Evolutionary conservation across 2,329 filamentous ascomycete genomes (phyloP), one percentile per base, ranked within the genome.

Genomic region (Colletotrichum liaoningense): DNA sequence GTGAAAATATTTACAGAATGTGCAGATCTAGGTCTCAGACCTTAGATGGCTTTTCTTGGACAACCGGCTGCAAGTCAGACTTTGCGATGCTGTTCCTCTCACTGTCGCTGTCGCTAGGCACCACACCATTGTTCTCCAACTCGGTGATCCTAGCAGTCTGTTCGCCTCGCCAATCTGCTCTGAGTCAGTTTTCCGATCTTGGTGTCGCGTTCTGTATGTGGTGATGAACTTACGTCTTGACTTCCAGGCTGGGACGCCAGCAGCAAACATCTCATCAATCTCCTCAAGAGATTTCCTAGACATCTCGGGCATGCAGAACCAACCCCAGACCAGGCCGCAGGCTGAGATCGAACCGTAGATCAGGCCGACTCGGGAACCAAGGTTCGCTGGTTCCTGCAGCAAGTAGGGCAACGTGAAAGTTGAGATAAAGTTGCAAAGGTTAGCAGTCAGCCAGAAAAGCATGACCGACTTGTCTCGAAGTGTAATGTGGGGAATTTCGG

Each of bases 391-490:
- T 46, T 73, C 70, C 16, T 73, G 70, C 9, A 73, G 46, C 42
- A 73, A 6, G 7, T 73, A 73, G 1, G 70, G 70, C 56, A 73
- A n/a, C 3, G 70, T 73, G 5, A 73, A 73, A 1, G 70, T 30
- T 8, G 70, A 55, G 16, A 73, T 24, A 46, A 73, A 73, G 26
- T 73, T 73, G 56, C 70, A 73, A 1, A 74, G 19, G 9, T 74
- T 74, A 2, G 69, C 65, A 1, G 57, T 72, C 12, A 72, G 30
- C 64, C 69, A 74, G 24, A 74, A 74, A 3, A 74, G 59, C 73
- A 74, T 74, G 35, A 72, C 70, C 0, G 73, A 74, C 49, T 74
- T 74, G n/a, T 74, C 73, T 22, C 73, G 42, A 1, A 74, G 62
- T 1, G 69, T 73, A 24, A 69, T 46, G 30, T 74, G 73, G 8